Percentiles rank a stretch among this genome's conserved stretches.
Conservation (phyloP, 2,329 filamentous ascomycete species). For the Botrytis elliptica region DNA sequence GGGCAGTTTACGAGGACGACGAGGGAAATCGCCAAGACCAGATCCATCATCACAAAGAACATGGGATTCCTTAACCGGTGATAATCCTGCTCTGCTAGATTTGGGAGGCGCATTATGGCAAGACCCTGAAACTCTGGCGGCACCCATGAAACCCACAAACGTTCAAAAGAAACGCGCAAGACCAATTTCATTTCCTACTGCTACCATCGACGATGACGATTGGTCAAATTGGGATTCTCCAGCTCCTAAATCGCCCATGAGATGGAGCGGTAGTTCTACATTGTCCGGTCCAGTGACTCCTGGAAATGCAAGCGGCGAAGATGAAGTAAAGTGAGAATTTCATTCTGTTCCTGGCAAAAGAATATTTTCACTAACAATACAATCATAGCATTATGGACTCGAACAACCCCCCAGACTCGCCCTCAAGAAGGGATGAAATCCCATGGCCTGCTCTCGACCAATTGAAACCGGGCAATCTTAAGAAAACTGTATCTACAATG, state of each 20-base stretch:
- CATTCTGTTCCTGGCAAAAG: conserved; percentile 22
- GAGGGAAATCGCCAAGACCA: conserved; percentile 28
- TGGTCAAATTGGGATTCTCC: conserved; percentile 65
- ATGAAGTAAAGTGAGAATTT: conserved; percentile 34
- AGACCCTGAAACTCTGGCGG: conserved; percentile 20
- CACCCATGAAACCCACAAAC: conserved; percentile 25
- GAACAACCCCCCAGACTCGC: conserved; percentile 27
- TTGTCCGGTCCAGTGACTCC: conserved; percentile 34
- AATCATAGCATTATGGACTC: conserved; percentile 20
- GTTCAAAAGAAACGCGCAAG: conserved; percentile 30
- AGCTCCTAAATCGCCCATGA: conserved; percentile 50
- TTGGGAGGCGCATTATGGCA: conserved; percentile 26
- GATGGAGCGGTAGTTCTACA: conserved; percentile 57
- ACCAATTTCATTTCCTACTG: conserved; percentile 31
- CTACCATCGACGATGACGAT: conserved; percentile 52
- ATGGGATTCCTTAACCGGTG: conserved; percentile 37
- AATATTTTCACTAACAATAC: conserved; percentile 21
- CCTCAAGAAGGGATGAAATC: conserved; percentile 39
- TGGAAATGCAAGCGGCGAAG: conserved; percentile 27
- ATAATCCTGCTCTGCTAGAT: conserved; percentile 30
- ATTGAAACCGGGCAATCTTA: conserved; percentile 66
- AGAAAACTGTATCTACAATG: conserved; percentile 77
- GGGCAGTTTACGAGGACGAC: conserved; percentile 32
- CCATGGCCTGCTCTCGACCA: conserved; percentile 47
- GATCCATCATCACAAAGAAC: conserved; percentile 27